Base-by-base conservation (phyloP, 202 grass and related monocot species). In the Cymbopogon flexuosus region DNA sequence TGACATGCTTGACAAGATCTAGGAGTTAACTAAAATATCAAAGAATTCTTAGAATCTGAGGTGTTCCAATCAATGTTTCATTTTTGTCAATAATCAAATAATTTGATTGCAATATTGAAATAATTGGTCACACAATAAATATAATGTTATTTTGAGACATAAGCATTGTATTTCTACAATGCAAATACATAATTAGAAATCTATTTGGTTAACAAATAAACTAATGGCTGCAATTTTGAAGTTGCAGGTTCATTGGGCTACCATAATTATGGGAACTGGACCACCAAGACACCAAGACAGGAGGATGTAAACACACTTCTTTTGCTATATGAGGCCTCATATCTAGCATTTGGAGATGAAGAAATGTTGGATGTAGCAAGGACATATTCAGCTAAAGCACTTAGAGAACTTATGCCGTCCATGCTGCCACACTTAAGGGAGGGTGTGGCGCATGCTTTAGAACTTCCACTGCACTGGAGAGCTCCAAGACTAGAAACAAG, bases 381-480 rank as follows among this genome's bases (percentile, higher is more conserved):
- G n/a, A 24, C 16, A 16, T 77, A 83, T 51, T 80, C 78, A 2
- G 18, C 46, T 3, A 71, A 63, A 16, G 43, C 46, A 34, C 77
- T 93, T 13, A 71, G 4, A 39, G 21, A 80, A 12, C 71, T 83
- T 10, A 12, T 69, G 63, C 24, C 80, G 41, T 63, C 51, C 33
- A 65, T 77, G 49, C 16, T 72, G 30, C 40, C 66, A 40, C 56
- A 69, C 22, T 41, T 77, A 10, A 54, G 57, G 22, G 24, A 5
- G 3, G 8, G 12, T 0, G 43, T 92, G 18, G 46, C 36, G 0
- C 82, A 77, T 71, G 67, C 84, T 49, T 51, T 86, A 72, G 79
- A 93, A 1, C 56, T 88, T 35, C 84, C 87, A 64, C 22, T 93
- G 41, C 82, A 90, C 7, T 63, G 81, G 82, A 86, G 84, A 29